Evolutionary conservation across 1,284 basidiomycete species (phyloP).

Genomic region (Puccinia horiana): DNA sequence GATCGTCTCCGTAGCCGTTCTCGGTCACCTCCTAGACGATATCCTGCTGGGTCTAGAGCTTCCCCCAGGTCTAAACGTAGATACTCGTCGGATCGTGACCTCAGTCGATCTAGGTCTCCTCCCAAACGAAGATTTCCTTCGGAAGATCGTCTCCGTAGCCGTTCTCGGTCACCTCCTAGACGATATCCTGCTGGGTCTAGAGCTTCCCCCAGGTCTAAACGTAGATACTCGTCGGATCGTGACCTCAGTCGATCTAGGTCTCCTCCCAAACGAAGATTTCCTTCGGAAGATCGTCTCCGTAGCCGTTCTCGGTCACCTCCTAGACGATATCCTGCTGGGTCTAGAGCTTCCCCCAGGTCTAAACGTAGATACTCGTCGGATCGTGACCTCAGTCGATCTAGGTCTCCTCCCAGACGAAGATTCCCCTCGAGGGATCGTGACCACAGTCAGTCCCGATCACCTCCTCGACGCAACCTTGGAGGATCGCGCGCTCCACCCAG

Average conservation of each 20-base stretch:
- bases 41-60: not conserved
- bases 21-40: not conserved
- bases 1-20: not conserved
- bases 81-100: too few species aligned
- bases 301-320: not conserved
- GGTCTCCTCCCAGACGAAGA: not conserved
- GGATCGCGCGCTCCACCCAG: conserved; percentile 14
- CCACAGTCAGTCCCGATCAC: conserved; percentile 17
- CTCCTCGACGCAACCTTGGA: not conserved
- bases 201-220: not conserved
- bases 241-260: too few species aligned
- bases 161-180: not conserved
- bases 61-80: not conserved
- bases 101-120: conserved; percentile 1
- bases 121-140: too few species aligned
- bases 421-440: not conserved
- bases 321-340: not conserved
- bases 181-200: too few species aligned
- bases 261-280: not conserved
- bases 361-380: too few species aligned
- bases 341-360: not conserved
- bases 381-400: too few species aligned
- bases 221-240: too few species aligned
- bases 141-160: too few species aligned
- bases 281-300: not conserved